Conservation (phyloP, 2,329 filamentous ascomycete species). For the Penicillium griseofulvum region DNA sequence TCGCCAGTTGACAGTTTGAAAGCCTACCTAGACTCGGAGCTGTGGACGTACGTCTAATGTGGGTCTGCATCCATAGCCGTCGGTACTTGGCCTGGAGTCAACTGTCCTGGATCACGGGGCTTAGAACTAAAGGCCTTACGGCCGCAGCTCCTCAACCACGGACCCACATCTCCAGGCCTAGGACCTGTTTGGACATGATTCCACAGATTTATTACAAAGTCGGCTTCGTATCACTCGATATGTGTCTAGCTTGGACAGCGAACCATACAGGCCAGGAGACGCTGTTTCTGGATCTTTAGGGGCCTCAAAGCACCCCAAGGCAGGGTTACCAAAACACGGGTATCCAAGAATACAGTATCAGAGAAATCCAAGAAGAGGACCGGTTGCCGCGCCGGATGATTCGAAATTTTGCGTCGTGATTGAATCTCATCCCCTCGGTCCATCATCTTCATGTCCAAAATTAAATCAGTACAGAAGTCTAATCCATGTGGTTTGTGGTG, state of each 20-base stretch:
- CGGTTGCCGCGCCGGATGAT: background rate
- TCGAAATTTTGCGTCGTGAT: background rate
- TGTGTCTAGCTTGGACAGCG: too few relatives aligned
- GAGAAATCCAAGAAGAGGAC: background rate
- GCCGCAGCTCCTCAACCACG: background rate
- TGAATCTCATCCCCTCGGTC: too few relatives aligned
- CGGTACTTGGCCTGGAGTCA: background rate
- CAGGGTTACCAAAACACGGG: background rate
- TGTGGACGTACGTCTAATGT: conserved; percentile 8
- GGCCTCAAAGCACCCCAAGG: background rate
- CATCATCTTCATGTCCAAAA: too few relatives aligned
- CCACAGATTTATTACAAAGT: too few relatives aligned
- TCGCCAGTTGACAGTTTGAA: conserved; percentile 8
- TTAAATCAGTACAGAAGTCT: too few relatives aligned
- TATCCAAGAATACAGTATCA: background rate
- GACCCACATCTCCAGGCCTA: background rate
- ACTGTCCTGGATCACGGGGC: too few relatives aligned
- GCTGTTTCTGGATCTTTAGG: too few relatives aligned
- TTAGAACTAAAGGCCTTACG: too few relatives aligned
- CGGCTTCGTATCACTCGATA: too few relatives aligned
- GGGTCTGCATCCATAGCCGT: background rate
- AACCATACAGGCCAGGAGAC: too few relatives aligned
- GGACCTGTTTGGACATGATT: background rate
- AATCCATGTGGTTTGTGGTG: too few relatives aligned
- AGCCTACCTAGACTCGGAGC: conserved; percentile 5